Evolutionary conservation across 2,329 filamentous ascomycete species (phyloP), one percentile per base, ranked within the genome.

Genomic region (Talaromyces albobiverticillius): DNA sequence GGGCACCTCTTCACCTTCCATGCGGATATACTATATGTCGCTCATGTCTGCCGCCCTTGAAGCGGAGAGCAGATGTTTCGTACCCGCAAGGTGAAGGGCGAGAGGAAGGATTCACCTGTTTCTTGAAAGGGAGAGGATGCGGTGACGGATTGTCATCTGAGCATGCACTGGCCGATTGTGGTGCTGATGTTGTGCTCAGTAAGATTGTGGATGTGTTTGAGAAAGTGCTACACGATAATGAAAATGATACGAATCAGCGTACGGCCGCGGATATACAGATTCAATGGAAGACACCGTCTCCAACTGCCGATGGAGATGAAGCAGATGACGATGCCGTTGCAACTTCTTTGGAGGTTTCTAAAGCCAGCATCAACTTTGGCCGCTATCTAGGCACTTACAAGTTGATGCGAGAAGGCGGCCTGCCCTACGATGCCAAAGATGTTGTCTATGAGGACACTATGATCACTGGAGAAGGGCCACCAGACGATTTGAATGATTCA

Each of bases 21-120:
- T 96, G 92, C 67, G 90, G 91, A 25, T 83, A 87, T 64, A 86
- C 86, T 10, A 71, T 95, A 10, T 96, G 92, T 73, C 84, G 81
- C 63, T 69, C 71, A 47, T 96, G 92, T 70, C 72, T 95, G 1
- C 91, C 91, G 1, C 72, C 82, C 45, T 73, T 84, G 2, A 82
- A 86, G 62, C 69, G 78, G 14, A 82, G 90, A 42, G 76, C 76
- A 46, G 84, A 89, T 57, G 88, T 95, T 55, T 87, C 89, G 2
- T 95, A 93, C 68, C 90, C 90, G 1, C 84, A 83, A 14, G 79
- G 80, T 1, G 81, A 84, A 6, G 83, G 82, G 40, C 82, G 90
- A 36, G 75, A 84, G 38, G 78, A 83, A 61, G 89, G 86, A 0
- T 89, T 95, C 62, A 72, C 69, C n/a, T 96, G 92, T 65, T 88